A percentile compares a stretch with the other conserved stretches of the same genome.
phyloP scores from a whole-genome alignment of 306 rosid genomes.

The Pachyrhizus erosus region DNA sequence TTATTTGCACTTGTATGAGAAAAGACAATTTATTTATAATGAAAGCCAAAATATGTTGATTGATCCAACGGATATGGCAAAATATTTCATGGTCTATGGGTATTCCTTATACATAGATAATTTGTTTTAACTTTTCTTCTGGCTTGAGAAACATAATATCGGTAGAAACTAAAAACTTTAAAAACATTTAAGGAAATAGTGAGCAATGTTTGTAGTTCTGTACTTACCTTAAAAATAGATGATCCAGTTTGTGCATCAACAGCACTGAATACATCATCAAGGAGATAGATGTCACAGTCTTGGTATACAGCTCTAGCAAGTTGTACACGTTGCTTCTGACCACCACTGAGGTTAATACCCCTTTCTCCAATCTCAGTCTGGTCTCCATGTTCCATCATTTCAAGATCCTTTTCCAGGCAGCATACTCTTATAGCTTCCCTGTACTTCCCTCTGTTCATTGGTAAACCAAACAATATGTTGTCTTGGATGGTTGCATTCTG shows the following conservation, averaged over 20 bases:
- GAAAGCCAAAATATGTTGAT: conserved; percentile 2
- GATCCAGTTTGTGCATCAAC: conserved; percentile 97
- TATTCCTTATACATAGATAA: background rate
- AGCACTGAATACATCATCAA: conserved; percentile 91
- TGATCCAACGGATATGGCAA: conserved; percentile 5
- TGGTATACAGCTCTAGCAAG: conserved; percentile 92
- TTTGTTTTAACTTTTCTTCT: background rate
- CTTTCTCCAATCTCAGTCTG: conserved; percentile 93
- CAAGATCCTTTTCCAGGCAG: conserved; percentile 82
- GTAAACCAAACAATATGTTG: conserved; percentile 77
- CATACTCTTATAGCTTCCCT: conserved; percentile 71
- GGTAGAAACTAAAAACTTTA: background rate
- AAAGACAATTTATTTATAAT: background rate
- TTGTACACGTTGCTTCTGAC: conserved; percentile 90
- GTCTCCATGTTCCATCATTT: conserved; percentile 86
- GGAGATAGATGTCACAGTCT: conserved; percentile 82
- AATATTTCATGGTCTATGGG: background rate
- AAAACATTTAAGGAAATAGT: background rate
- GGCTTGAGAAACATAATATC: background rate
- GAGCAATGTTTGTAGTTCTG: conserved; percentile 4
- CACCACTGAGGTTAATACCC: conserved; percentile 93
- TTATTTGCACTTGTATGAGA: background rate
- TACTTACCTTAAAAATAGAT: conserved; percentile 75
- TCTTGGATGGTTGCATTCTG: conserved; percentile 89
- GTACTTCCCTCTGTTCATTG: conserved; percentile 69